Base-by-base conservation (phyloP, 2,329 filamentous ascomycete genomes). In the Fusarium camptoceras region DNA sequence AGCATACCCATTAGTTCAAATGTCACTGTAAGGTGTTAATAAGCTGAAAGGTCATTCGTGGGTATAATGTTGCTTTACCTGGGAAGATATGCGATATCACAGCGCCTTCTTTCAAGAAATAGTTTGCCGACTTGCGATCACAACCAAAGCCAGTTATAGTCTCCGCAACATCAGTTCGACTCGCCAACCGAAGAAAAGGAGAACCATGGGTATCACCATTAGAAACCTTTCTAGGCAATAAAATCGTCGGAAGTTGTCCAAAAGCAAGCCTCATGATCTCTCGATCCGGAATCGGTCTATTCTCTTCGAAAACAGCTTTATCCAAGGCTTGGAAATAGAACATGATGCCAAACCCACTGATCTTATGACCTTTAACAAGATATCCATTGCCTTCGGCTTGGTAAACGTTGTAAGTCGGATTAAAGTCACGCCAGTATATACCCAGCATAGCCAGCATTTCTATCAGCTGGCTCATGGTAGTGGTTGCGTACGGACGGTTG, bases 391-490 rank as follows among this genome's bases (percentile, higher is more conserved):
- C 63, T 20, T 66, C 63, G 3, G 63, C 61, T 55, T 66, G 63
- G 22, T 66, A 66, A 3, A 66, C 30, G 18, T 48, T 42, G 9
- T 66, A 39, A 1, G 49, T 44, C 3, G 30, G 27, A 5, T 66
- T 66, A n/a, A 66, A 66, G 25, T 66, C 55, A 3, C 31, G 31
- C 63, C 63, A 66, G 47, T 66, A 66, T 5, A 66, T 55, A 5
- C 61, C 63, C 1, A 66, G 12, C 63, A 66, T 66, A 16, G 61
- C 48, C 22, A 66, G 48, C n/a, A 66, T 61, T 16, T 66, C 55
- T 39, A 66, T 60, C 4, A 66, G n/a, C 8, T 65, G 48, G 16
- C 61, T 49, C 61, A 66, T 66, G 1, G 63, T 66, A 0, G 61
- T 66, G 0, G 63, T 61, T 10, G 63, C 63, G 16, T 66, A 66